A percentile compares a stretch with the other conserved stretches of the same genome.
Evolutionary conservation across 306 rosid genomes (phyloP).

Genomic region (Rosa persica): DNA sequence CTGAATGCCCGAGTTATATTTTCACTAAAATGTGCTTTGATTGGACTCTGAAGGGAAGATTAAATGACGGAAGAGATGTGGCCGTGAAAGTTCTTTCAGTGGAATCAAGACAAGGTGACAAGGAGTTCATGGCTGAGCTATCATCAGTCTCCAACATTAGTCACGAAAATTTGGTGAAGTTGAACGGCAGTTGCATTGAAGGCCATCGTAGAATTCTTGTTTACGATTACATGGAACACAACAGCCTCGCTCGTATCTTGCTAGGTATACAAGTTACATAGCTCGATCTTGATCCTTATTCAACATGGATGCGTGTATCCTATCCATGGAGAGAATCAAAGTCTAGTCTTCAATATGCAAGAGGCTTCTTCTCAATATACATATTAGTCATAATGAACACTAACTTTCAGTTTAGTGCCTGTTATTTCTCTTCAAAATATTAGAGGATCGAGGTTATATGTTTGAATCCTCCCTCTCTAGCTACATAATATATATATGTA

Average conservation of each 20-base stretch:
- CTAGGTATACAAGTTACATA: constrained; percentile 10
- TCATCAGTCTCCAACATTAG: constrained; percentile 26
- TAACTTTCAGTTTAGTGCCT: too few species aligned
- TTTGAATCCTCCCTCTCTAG: not conserved
- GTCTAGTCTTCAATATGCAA: too few species aligned
- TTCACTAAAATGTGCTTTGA: not conserved
- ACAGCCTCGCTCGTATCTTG: constrained; percentile 28
- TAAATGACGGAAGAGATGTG: constrained; percentile 21
- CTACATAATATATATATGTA: not conserved
- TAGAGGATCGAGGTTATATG: not conserved
- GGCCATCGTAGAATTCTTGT: constrained; percentile 33
- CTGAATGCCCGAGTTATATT: not conserved
- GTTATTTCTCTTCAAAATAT: not conserved
- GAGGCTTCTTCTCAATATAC: not conserved
- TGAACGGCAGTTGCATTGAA: constrained; percentile 29
- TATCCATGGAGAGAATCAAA: too few species aligned
- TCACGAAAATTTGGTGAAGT: constrained; percentile 30
- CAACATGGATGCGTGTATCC: not conserved
- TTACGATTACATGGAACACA: constrained; percentile 31
- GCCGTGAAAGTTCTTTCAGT: constrained; percentile 35
- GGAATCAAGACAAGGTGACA: constrained; percentile 36
- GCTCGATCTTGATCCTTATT: not conserved
- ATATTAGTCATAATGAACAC: too few species aligned
- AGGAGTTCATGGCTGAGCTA: constrained; percentile 39
- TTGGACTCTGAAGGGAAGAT: constrained; percentile 26